A percentile compares a stretch with the other conserved stretches of the same genome.
Evolutionary conservation across 495 filamentous ascomycete genomes (phyloP).

Genomic region (Xylaria acuta): DNA sequence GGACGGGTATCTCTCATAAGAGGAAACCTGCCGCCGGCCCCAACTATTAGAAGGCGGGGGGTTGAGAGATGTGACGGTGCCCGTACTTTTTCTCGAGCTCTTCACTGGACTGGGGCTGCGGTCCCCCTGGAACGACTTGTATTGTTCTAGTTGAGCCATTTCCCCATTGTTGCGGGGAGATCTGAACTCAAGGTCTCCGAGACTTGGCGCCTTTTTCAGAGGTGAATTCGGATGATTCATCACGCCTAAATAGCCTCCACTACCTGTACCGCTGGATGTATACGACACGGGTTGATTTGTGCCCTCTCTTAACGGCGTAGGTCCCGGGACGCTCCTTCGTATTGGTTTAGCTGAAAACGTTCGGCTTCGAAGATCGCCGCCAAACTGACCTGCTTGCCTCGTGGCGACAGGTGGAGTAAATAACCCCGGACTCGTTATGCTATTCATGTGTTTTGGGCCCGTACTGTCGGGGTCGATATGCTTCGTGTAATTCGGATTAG

Average conservation of each 20-base stretch:
- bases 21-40: constrained; percentile 27
- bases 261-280: constrained; percentile 29
- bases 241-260: constrained; percentile 79
- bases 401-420: constrained; percentile 42
- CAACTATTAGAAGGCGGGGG: constrained; percentile 26
- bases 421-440: constrained; percentile 33
- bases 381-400: constrained; percentile 29
- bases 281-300: constrained; percentile 27
- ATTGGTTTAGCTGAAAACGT: constrained; percentile 31
- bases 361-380: constrained; percentile 29
- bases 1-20: constrained; percentile 35
- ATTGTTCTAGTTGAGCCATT: constrained; percentile 60
- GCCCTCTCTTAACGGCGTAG: constrained; percentile 33
- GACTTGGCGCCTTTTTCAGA: constrained; percentile 66
- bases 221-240: constrained; percentile 83
- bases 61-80: constrained; percentile 29
- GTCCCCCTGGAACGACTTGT: constrained; percentile 34
- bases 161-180: constrained; percentile 60
- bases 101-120: constrained; percentile 37
- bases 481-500: constrained; percentile 85
- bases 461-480: constrained; percentile 74
- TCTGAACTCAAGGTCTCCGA: constrained; percentile 50
- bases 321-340: constrained; percentile 32
- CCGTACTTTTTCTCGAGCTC: constrained; percentile 37
- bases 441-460: constrained; percentile 24